A percentile compares a stretch with the other conserved stretches of the same genome.
These are phyloP conservation scores for Mariannaea sp. DNA, from an alignment of 2,329 filamentous ascomycete genomes.

Conservation along the genomic window DNA sequence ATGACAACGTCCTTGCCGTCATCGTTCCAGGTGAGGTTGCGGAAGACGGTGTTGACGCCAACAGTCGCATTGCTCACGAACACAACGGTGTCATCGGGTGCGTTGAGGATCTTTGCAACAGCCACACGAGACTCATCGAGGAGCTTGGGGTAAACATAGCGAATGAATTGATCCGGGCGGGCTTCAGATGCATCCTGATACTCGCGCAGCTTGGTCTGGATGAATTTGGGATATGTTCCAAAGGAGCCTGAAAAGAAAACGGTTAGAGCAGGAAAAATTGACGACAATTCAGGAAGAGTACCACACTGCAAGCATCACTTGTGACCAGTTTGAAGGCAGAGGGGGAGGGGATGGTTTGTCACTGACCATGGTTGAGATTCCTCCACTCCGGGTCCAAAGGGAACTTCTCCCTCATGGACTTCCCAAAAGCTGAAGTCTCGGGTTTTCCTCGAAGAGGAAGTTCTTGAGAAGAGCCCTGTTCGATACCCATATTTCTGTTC, in stretches of 20 bases:
- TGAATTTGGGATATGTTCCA: constrained; percentile 69
- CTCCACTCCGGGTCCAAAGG: constrained; percentile 68
- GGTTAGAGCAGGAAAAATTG: no score
- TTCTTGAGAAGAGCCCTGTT: constrained; percentile 19
- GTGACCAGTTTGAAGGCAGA: no score
- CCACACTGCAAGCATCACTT: no score
- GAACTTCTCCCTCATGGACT: constrained; percentile 64
- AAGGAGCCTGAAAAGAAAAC: constrained; percentile 76
- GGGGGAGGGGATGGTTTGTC: no score
- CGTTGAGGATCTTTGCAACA: constrained; percentile 69
- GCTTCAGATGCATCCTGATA: constrained; percentile 71
- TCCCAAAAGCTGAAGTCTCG: constrained; percentile 40
- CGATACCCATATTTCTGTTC: constrained; percentile 27
- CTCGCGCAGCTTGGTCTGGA: constrained; percentile 63
- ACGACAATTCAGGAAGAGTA: neutral
- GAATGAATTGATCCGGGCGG: constrained; percentile 76
- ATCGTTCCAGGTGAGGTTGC: constrained; percentile 68
- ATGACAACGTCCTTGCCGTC: constrained; percentile 79
- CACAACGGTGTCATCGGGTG: constrained; percentile 68
- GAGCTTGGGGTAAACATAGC: constrained; percentile 65
- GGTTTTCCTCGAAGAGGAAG: constrained; percentile 34
- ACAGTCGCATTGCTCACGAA: constrained; percentile 83
- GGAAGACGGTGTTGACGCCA: constrained; percentile 78
- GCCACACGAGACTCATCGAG: constrained; percentile 72
- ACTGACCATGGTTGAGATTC: constrained; percentile 78